Conservation (phyloP, 805 yeast species). For the Ogataea pini region DNA sequence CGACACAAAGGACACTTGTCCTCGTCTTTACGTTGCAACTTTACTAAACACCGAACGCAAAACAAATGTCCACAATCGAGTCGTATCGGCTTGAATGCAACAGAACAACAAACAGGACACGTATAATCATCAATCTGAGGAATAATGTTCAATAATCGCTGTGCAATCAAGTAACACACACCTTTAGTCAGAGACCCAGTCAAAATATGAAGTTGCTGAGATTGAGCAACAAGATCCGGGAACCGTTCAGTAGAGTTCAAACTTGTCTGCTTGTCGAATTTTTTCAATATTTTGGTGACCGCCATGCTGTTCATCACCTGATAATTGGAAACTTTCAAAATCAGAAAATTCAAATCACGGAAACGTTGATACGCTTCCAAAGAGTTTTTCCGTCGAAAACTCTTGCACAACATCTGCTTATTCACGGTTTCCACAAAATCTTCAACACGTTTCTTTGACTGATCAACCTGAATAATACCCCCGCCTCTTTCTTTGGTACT, state of each 20-base stretch:
- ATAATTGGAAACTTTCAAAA: conserved; percentile 58
- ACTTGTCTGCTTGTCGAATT: conserved; percentile 72
- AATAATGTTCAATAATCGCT: conserved; percentile 52
- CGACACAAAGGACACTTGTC: conserved; percentile 71
- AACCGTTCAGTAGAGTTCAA: conserved; percentile 48
- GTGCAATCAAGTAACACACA: conserved; percentile 56
- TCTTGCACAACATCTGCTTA: conserved; percentile 37
- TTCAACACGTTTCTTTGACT: conserved; percentile 46
- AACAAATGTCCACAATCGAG: conserved; percentile 66
- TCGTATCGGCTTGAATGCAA: conserved; percentile 72
- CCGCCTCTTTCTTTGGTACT: conserved; percentile 41
- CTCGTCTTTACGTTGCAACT: conserved; percentile 58
- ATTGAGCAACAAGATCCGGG: conserved; percentile 36
- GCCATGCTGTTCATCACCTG: conserved; percentile 66
- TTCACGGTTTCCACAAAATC: conserved; percentile 44
- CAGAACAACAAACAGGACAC: conserved; percentile 70
- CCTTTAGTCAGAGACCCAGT: conserved; percentile 49
- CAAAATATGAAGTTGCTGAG: conserved; percentile 24
- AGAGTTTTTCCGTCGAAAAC: conserved; percentile 50
- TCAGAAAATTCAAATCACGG: conserved; percentile 50
- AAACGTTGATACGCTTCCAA: conserved; percentile 50
- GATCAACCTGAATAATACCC: conserved; percentile 46
- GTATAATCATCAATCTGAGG: conserved; percentile 78
- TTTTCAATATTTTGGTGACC: conserved; percentile 65
- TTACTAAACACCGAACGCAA: conserved; percentile 72